phyloP scores from a whole-genome alignment of 2,329 filamentous ascomycete species.

The Pyrenophora seminiperda region DNA sequence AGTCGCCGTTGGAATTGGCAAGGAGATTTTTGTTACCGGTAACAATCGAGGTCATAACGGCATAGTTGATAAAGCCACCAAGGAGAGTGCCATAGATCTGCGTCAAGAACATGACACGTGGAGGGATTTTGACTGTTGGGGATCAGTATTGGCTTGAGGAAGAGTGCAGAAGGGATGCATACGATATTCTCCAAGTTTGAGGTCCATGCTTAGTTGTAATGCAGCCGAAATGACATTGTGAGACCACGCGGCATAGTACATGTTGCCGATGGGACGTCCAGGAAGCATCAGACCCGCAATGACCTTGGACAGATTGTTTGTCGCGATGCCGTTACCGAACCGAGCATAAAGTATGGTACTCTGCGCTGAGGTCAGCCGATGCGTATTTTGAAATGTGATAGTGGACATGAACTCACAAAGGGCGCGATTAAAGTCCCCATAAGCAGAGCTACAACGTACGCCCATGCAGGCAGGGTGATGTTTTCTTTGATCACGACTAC shows the following conservation, averaged over 20 bases:
- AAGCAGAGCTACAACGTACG: constrained; percentile 15
- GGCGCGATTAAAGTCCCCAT: constrained; percentile 18
- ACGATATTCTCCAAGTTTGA: constrained; percentile 21
- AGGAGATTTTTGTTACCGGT: constrained; percentile 15
- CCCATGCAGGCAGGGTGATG: constrained; percentile 19
- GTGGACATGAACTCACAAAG: constrained; percentile 10
- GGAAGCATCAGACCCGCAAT: constrained; percentile 21
- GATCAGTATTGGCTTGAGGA: too few relatives aligned
- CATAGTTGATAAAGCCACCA: constrained; percentile 24
- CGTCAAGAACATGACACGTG: constrained; percentile 22
- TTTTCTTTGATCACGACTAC: constrained; percentile 22
- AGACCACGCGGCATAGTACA: constrained; percentile 24
- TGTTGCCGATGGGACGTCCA: constrained; percentile 20
- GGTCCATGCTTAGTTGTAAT: constrained; percentile 19
- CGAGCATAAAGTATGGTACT: constrained; percentile 20
- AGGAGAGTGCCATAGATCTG: constrained; percentile 22
- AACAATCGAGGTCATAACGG: constrained; percentile 23
- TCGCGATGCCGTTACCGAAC: constrained; percentile 22
- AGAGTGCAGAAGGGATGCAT: too few relatives aligned
- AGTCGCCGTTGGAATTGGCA: constrained; percentile 19
- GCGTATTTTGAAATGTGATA: neutral
- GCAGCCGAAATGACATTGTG: constrained; percentile 20
- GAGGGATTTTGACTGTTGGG: constrained; percentile 15
- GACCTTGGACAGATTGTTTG: constrained; percentile 23
- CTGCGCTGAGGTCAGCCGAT: neutral